A percentile compares a stretch with the other conserved stretches of the same genome.
Conservation (phyloP, 768 basidiomycete genomes). For the Lyophyllum atratum region DNA sequence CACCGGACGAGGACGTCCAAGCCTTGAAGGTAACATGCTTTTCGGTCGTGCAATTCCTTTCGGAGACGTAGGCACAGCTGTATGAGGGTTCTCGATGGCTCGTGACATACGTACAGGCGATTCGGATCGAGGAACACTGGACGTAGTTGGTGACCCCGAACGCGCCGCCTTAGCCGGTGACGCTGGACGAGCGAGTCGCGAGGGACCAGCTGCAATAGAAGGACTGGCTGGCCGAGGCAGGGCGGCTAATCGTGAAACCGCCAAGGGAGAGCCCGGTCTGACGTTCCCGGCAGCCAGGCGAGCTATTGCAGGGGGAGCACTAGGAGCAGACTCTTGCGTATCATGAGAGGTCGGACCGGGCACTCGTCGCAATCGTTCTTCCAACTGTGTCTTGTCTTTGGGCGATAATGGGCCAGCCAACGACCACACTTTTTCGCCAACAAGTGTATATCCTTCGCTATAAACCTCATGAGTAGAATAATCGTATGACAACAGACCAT, state of each 20-base stretch:
- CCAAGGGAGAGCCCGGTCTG: conserved; percentile 42
- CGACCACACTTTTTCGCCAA: conserved; percentile 86
- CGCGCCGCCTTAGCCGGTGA: conserved; percentile 47
- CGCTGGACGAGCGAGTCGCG: conserved; percentile 42
- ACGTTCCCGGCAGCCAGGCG: conserved; percentile 50
- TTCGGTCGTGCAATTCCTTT: conserved; percentile 56
- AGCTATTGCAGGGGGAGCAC: conserved; percentile 46
- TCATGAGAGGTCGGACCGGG: conserved; percentile 60
- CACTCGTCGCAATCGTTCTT: conserved; percentile 86
- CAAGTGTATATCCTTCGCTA: conserved; percentile 80
- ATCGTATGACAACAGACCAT: conserved; percentile 13
- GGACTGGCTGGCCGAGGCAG: conserved; percentile 29
- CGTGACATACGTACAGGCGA: conserved; percentile 43
- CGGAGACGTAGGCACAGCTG: conserved; percentile 42
- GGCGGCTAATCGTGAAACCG: conserved; percentile 15
- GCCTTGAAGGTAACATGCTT: conserved; percentile 72
- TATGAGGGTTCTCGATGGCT: conserved; percentile 14
- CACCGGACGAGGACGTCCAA: conserved; percentile 65
- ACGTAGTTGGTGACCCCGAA: conserved; percentile 43
- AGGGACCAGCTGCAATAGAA: conserved; percentile 26
- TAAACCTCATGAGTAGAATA: conserved; percentile 13
- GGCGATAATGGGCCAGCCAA: conserved; percentile 73
- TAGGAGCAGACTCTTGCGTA: conserved; percentile 31
- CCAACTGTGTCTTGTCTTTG: conserved; percentile 91
- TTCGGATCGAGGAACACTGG: conserved; percentile 36